Conservation (phyloP, 371 early-diverging fungal genomes). For the Capillidium heterosporum region DNA sequence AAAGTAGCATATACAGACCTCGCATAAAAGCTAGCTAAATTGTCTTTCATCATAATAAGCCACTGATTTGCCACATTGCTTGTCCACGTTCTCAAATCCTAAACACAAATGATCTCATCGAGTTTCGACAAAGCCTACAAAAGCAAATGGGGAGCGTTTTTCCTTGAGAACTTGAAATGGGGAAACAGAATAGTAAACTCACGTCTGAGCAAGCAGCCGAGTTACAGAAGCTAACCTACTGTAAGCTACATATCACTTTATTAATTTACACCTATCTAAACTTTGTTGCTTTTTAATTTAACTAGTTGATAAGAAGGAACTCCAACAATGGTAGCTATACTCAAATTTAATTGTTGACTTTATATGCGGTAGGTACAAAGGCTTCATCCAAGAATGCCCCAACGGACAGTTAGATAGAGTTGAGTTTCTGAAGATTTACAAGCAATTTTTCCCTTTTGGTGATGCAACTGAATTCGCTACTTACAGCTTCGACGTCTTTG, state of each 20-base stretch:
- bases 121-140: too few relatives aligned
- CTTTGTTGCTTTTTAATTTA: background rate
- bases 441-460: conserved; percentile 93
- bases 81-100: too few relatives aligned
- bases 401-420: conserved; percentile 62
- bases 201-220: conserved; percentile 62
- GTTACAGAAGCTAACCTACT: conserved; percentile 60
- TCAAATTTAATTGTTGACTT: background rate
- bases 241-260: conserved; percentile 24
- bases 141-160: too few relatives aligned
- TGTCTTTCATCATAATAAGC: too few relatives aligned
- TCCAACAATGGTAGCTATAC: conserved; percentile 68
- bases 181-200: conserved; percentile 68
- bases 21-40: too few relatives aligned
- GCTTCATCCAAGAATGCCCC: conserved; percentile 85
- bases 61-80: too few relatives aligned
- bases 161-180: conserved; percentile 27
- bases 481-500: conserved; percentile 79
- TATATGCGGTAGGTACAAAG: conserved; percentile 56
- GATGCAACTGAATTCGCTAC: conserved; percentile 81
- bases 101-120: too few relatives aligned
- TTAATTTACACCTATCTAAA: background rate
- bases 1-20: too few relatives aligned
- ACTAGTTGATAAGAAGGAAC: conserved; percentile 80
- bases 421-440: conserved; percentile 85